Evolutionary conservation across 495 filamentous ascomycete genomes (phyloP).

Genomic region (Jackrogersella multiformis): DNA sequence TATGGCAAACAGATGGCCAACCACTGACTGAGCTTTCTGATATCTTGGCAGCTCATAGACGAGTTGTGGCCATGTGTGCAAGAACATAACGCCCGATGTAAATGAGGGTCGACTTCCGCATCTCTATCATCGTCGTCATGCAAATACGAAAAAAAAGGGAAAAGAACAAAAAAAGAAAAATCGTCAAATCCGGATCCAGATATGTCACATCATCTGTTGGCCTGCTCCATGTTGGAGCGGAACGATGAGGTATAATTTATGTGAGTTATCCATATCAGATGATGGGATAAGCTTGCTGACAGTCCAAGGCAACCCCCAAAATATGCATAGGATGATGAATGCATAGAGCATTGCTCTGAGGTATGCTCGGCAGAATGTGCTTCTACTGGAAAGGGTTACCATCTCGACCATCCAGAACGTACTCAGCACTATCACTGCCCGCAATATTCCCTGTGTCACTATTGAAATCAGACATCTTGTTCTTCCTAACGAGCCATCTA

Average conservation of each 20-base stretch:
- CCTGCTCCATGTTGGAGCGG: constrained; percentile 19
- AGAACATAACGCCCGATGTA: neutral
- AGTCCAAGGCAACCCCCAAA: constrained; percentile 17
- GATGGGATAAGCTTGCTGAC: constrained; percentile 8
- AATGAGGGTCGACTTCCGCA: neutral
- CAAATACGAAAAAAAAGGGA: neutral
- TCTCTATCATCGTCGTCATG: neutral
- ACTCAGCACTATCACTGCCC: constrained; percentile 40
- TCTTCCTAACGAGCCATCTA: constrained; percentile 57
- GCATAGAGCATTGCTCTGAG: constrained; percentile 22
- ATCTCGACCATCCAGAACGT: constrained; percentile 45
- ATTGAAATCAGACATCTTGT: constrained; percentile 44
- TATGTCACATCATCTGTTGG: constrained; percentile 20
- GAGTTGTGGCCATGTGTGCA: neutral
- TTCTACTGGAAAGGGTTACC: constrained; percentile 36
- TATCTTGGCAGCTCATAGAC: neutral
- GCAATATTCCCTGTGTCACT: constrained; percentile 38
- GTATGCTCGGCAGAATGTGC: constrained; percentile 16
- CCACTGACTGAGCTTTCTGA: neutral
- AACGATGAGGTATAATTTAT: constrained; percentile 19
- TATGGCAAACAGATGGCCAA: neutral
- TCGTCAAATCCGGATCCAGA: neutral
- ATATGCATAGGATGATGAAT: constrained; percentile 1
- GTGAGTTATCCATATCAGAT: constrained; percentile 14
- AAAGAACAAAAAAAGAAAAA: neutral